Evolutionary conservation across 352 stramenopile species (phyloP).

Genomic region (Thraustotheca clavata): DNA sequence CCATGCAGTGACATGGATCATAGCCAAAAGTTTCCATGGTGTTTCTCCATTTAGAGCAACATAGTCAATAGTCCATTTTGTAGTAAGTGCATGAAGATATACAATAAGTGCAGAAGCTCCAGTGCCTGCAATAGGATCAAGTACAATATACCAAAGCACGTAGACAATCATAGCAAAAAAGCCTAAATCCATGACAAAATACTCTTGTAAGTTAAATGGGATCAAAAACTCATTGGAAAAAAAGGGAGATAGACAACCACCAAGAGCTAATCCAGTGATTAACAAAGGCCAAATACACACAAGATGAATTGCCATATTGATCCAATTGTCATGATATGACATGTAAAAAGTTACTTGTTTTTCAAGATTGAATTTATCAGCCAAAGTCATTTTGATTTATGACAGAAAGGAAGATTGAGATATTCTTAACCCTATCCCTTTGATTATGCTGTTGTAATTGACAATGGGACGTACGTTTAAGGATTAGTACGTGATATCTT

Average conservation of each 20-base stretch:
- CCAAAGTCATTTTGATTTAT: background rate
- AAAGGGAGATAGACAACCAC: constrained; percentile 34
- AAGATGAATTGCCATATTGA: constrained; percentile 79
- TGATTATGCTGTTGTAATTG: no score
- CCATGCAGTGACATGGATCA: constrained; percentile 54
- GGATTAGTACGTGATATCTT: no score
- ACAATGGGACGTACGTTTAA: no score
- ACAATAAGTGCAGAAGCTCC: constrained; percentile 47
- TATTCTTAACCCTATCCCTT: no score
- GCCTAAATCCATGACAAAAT: constrained; percentile 56
- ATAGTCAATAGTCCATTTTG: constrained; percentile 38
- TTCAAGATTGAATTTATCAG: constrained; percentile 67
- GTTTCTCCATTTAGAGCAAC: constrained; percentile 31
- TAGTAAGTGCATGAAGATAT: constrained; percentile 43
- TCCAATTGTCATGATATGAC: constrained; percentile 73
- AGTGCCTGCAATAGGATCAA: constrained; percentile 49
- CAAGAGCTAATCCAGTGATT: constrained; percentile 57
- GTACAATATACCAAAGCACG: constrained; percentile 68
- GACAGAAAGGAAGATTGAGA: no score
- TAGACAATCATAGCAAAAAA: constrained; percentile 46
- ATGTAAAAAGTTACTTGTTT: constrained; percentile 81
- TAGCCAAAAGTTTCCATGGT: constrained; percentile 45
- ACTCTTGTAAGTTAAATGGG: constrained; percentile 24
- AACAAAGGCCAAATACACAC: constrained; percentile 82
- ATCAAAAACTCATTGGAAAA: background rate